Percentiles rank a stretch among this genome's conserved stretches.
These are phyloP conservation scores for Sclerotiophoma versabilis DNA, from an alignment of 2,329 filamentous ascomycete genomes.

Conservation along the genomic window DNA sequence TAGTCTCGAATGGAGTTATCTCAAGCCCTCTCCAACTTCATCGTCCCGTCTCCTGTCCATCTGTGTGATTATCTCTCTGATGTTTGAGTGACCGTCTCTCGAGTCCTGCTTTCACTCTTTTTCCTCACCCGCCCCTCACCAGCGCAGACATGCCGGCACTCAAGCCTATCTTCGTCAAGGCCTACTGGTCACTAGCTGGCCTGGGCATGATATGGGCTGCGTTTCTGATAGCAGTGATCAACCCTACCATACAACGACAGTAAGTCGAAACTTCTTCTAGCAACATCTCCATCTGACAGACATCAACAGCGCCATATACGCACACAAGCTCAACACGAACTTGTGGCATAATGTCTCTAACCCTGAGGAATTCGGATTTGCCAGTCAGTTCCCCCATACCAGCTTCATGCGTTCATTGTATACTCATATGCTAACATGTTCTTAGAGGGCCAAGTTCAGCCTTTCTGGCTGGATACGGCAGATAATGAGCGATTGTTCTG, in stretches of 20 bases:
- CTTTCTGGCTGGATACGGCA: slow-evolving; percentile 77
- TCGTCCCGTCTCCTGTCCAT: slow-evolving; percentile 10
- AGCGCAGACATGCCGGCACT: slow-evolving; percentile 35
- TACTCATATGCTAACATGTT: slow-evolving; percentile 2
- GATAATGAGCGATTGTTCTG: slow-evolving; percentile 83
- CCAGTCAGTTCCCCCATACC: slow-evolving; percentile 61
- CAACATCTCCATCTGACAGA: neutral
- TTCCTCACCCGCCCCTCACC: too few relatives aligned
- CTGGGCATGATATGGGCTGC: slow-evolving; percentile 70
- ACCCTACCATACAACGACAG: slow-evolving; percentile 80
- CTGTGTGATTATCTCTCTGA: neutral
- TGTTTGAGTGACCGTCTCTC: neutral
- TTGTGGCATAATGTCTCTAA: slow-evolving; percentile 76
- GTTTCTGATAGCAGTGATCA: slow-evolving; percentile 70
- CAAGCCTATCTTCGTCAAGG: slow-evolving; percentile 42
- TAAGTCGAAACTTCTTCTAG: slow-evolving; percentile 54
- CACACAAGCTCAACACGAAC: slow-evolving; percentile 77
- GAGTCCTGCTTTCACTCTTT: neutral
- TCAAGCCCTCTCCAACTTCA: slow-evolving; percentile 9
- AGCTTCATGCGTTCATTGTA: neutral
- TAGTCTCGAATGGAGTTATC: slow-evolving; percentile 15
- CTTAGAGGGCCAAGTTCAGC: slow-evolving; percentile 83
- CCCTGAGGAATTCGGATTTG: slow-evolving; percentile 85
- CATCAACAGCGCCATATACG: slow-evolving; percentile 74
- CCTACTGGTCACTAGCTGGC: slow-evolving; percentile 52